Percentiles rank a stretch among this genome's conserved stretches.
Conservation (phyloP, 1,284 basidiomycete genomes). For the Moniliophthora roreri region DNA sequence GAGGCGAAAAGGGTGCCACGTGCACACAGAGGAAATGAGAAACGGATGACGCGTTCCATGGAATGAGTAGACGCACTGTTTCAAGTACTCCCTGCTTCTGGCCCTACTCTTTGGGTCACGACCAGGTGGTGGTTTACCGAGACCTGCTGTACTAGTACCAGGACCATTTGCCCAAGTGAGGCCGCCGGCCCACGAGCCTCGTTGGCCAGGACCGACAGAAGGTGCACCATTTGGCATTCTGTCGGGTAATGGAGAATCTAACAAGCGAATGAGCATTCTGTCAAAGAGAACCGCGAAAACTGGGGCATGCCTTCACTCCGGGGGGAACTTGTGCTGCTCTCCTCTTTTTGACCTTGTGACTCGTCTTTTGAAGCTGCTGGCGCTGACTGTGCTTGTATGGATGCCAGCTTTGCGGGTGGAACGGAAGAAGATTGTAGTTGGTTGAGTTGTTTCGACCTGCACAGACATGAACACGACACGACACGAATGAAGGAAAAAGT, state of each 20-base stretch:
- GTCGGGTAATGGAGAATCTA: conserved; percentile 79
- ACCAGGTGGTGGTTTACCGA: conserved; percentile 73
- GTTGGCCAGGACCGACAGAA: conserved; percentile 42
- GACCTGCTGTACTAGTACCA: conserved; percentile 40
- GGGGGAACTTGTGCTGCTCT: conserved; percentile 76
- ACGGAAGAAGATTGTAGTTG: conserved; percentile 52
- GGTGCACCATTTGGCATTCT: conserved; percentile 56
- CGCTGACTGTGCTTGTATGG: conserved; percentile 54
- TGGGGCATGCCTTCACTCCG: conserved; percentile 69
- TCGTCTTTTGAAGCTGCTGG: conserved; percentile 66
- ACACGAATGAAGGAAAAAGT: conserved; percentile 27
- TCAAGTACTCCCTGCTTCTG: conserved; percentile 94
- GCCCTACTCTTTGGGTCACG: conserved; percentile 94
- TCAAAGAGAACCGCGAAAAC: conserved; percentile 13
- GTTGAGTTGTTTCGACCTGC: conserved; percentile 78
- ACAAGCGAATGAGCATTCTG: conserved; percentile 7
- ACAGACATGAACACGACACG: conserved; percentile 27
- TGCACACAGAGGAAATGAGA: conserved; percentile 1
- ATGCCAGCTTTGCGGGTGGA: conserved; percentile 59
- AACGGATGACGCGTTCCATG: conserved; percentile 1
- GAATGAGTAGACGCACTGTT: conserved; percentile 67
- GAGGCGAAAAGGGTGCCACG: conserved; percentile 13
- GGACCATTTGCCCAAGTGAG: conserved; percentile 46
- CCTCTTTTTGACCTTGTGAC: conserved; percentile 65
- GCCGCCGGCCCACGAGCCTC: conserved; percentile 58